These are phyloP conservation scores for Aspergillus phoenicis DNA, from an alignment of 2,329 filamentous ascomycete species.

Conservation along the genomic window DNA sequence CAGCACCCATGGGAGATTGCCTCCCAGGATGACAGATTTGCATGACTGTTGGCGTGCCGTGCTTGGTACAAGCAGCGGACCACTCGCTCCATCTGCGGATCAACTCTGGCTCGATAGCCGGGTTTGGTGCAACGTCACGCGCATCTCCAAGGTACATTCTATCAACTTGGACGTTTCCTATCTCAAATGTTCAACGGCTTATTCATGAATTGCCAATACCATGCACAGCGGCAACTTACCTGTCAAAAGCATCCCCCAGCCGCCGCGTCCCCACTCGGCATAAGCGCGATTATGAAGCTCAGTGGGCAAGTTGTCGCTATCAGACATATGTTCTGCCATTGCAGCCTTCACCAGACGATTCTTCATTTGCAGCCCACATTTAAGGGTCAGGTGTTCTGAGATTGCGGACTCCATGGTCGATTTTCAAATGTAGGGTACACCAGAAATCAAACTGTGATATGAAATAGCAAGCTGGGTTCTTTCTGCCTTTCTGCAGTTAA, in stretches of 20 bases:
- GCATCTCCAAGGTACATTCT: constrained; percentile 5
- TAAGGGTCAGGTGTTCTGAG: neutral
- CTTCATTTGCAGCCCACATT: neutral
- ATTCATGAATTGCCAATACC: neutral
- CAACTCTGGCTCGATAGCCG: neutral
- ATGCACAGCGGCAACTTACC: neutral
- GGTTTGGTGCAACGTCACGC: neutral
- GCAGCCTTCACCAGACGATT: constrained; percentile 7
- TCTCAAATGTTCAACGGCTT: neutral
- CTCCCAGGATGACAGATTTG: constrained; percentile 43
- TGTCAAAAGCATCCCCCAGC: constrained; percentile 10
- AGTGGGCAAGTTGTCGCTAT: neutral
- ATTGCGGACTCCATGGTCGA: neutral
- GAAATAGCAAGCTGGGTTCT: too few species aligned
- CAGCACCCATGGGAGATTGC: constrained; percentile 39
- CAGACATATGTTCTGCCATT: constrained; percentile 12
- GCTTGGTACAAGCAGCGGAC: constrained; percentile 19
- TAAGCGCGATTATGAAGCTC: constrained; percentile 8
- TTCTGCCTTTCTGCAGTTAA: too few species aligned
- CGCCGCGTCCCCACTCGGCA: constrained; percentile 8
- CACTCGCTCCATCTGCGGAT: constrained; percentile 8
- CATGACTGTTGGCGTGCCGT: constrained; percentile 39
- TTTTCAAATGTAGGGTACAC: neutral
- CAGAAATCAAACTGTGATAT: too few species aligned
- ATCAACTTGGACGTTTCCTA: constrained; percentile 14